A percentile compares a stretch with the other conserved stretches of the same genome.
Conservation (phyloP, 192 early-diverging fungal species). For the Coemansia umbellata region DNA sequence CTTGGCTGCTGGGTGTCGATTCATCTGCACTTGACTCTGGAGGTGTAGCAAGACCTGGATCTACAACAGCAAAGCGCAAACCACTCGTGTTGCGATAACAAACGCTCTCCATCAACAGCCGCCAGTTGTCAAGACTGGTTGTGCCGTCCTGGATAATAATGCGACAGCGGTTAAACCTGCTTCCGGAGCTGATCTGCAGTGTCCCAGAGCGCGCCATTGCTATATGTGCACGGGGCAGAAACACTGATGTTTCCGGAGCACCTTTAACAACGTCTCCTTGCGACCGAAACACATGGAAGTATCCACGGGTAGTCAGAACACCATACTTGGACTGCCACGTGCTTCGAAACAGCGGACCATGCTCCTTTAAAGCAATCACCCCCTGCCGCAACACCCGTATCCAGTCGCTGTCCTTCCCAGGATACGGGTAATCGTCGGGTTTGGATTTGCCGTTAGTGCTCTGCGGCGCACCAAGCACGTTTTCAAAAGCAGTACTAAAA, state of each 20-base stretch:
- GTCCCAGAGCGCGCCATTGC: slow-evolving; percentile 10
- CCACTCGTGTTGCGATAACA: not conserved
- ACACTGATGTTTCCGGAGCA: slow-evolving; percentile 44
- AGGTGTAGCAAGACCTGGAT: slow-evolving; percentile 30
- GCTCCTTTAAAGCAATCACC: slow-evolving; percentile 41
- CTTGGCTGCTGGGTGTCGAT: not conserved
- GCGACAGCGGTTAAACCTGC: slow-evolving; percentile 36
- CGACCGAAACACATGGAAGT: slow-evolving; percentile 48
- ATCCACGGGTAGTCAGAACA: slow-evolving; percentile 42
- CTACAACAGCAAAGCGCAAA: not conserved
- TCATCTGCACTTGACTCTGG: slow-evolving; percentile 38
- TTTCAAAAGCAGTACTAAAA: slow-evolving; percentile 7
- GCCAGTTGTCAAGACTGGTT: slow-evolving; percentile 33
- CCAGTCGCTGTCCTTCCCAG: slow-evolving; percentile 24
- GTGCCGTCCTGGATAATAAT: slow-evolving; percentile 37
- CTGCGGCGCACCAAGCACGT: slow-evolving; percentile 13
- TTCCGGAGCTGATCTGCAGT: slow-evolving; percentile 38
- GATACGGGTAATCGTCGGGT: slow-evolving; percentile 11
- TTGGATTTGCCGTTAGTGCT: slow-evolving; percentile 1
- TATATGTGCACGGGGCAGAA: slow-evolving; percentile 34
- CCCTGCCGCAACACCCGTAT: slow-evolving; percentile 42
- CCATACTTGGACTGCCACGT: slow-evolving; percentile 50
- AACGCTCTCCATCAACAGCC: slow-evolving; percentile 30
- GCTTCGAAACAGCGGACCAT: slow-evolving; percentile 43
- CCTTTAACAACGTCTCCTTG: slow-evolving; percentile 46